A percentile compares a stretch with the other conserved stretches of the same genome.
Evolutionary conservation across 257 asterid species (phyloP).

Genomic region (Fraxinus cuspidata): DNA sequence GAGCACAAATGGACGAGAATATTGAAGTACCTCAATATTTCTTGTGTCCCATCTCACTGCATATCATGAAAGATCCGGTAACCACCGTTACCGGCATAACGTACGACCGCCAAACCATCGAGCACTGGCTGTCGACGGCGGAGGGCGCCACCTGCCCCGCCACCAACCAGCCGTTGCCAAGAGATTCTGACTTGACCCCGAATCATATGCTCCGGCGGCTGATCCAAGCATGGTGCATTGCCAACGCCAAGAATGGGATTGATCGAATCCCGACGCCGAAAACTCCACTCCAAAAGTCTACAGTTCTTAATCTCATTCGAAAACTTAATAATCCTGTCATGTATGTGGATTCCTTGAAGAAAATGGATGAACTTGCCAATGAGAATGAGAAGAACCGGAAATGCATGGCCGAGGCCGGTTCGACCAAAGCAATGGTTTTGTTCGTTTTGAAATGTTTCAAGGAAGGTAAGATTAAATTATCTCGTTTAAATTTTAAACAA

Average conservation of each 20-base stretch:
- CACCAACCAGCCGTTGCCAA: constrained; percentile 66
- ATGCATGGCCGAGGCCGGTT: constrained; percentile 65
- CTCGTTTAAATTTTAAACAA: not conserved
- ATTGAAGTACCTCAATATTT: constrained; percentile 79
- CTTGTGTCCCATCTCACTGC: constrained; percentile 86
- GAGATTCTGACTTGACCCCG: constrained; percentile 64
- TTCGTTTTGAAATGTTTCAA: constrained; percentile 40
- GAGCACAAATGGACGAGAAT: constrained; percentile 41
- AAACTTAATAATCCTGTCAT: constrained; percentile 28
- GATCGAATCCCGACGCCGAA: constrained; percentile 83
- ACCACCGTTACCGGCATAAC: constrained; percentile 86
- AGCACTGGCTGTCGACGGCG: constrained; percentile 56
- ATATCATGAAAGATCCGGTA: constrained; percentile 89
- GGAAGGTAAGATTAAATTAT: constrained; percentile 20
- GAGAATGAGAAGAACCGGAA: constrained; percentile 55
- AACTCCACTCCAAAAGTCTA: constrained; percentile 45
- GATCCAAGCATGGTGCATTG: constrained; percentile 79
- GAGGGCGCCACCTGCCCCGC: constrained; percentile 55
- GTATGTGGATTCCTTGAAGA: constrained; percentile 37
- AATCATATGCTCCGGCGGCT: constrained; percentile 82
- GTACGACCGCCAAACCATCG: constrained; percentile 80
- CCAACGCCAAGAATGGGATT: constrained; percentile 59
- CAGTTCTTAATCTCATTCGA: constrained; percentile 50
- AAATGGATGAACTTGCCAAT: constrained; percentile 44
- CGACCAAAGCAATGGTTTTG: constrained; percentile 43